Evolutionary conservation across 192 early-diverging fungal genomes (phyloP).

Genomic region (Backusella macrospora): DNA sequence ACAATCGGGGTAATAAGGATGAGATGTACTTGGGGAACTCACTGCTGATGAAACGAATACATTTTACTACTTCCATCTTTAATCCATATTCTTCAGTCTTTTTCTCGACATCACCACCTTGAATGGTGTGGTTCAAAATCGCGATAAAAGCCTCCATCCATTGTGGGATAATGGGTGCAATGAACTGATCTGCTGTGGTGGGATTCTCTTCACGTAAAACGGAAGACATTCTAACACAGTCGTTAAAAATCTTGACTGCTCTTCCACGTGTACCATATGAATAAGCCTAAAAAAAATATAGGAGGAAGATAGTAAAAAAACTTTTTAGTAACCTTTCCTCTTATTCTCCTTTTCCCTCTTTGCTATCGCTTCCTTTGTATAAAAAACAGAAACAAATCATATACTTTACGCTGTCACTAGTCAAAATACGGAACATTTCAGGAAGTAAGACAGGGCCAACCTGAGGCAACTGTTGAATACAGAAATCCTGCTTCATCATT

Average conservation of each 20-base stretch:
- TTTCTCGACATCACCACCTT: constrained; percentile 52
- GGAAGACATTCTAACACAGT: constrained; percentile 83
- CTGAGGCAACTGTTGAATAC: constrained; percentile 83
- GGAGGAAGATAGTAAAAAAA: too few relatives aligned
- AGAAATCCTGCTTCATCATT: constrained; percentile 85
- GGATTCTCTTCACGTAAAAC: constrained; percentile 81
- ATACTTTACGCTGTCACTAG: constrained; percentile 53
- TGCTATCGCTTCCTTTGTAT: not conserved
- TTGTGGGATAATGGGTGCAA: constrained; percentile 73
- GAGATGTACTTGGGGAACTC: constrained; percentile 67
- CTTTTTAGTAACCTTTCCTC: not conserved
- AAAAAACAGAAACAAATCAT: not conserved
- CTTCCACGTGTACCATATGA: constrained; percentile 70
- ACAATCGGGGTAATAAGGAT: constrained; percentile 49
- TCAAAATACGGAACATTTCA: constrained; percentile 81
- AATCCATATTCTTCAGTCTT: constrained; percentile 60
- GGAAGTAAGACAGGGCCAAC: constrained; percentile 82
- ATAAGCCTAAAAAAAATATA: constrained; percentile 49
- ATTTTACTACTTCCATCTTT: constrained; percentile 76
- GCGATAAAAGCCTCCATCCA: constrained; percentile 77
- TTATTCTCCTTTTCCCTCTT: not conserved
- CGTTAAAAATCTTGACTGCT: constrained; percentile 80
- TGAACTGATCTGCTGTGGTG: constrained; percentile 64
- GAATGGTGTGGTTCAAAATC: constrained; percentile 56
- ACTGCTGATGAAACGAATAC: constrained; percentile 59